Base-by-base conservation (phyloP, 352 stramenopile genomes). In the Phytophthora pseudosyringae region DNA sequence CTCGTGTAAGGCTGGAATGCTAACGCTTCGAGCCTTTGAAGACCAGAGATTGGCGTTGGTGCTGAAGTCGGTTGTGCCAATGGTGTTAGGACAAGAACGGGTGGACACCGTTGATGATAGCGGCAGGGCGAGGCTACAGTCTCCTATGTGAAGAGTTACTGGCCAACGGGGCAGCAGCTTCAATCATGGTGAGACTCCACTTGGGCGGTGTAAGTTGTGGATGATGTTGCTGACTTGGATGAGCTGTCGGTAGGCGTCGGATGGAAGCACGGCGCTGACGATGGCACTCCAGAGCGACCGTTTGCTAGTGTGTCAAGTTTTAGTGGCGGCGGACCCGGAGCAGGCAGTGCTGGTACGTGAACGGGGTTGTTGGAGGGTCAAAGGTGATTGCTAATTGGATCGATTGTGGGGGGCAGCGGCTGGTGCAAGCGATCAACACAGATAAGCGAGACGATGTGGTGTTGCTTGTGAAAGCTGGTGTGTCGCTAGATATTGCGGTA, bases 131-230 rank as follows among this genome's bases (percentile, higher is more conserved):
- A 33, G 70, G 70, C n/a, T 62, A 64, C 31, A 75, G 67, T 48
- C 57, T 75, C n/a, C 66, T 75, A 13, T 78, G 70, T 47, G 70
- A 78, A 53, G 66, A 75, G 40, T 50, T 78, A 25, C 18, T 78
- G 40, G 53, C 49, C 4, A 77, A 68, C n/a, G 69, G 69, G 25
- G 64, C 64, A 13, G 52, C 65, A 25, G 49, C 52, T 32, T 74
- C 69, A 12, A 44, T 52, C 3, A 33, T 67, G 43, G 66, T 74
- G 46, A 55, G 59, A 10, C 33, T 15, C 21, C 1, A 28, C 50
- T 18, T 18, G 18, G 10, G 12, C 16, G 6, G 29, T 40, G 21
- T n/a, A 39, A 52, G 21, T 51, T 33, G 21, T 61, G 11, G 31
- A 15, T 18, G 12, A 9, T 35, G 16, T 32, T 13, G 39, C 21